These are phyloP conservation scores for Geotrichum aggregatum DNA, from an alignment of 1,139 yeast species.

Conservation along the genomic window DNA sequence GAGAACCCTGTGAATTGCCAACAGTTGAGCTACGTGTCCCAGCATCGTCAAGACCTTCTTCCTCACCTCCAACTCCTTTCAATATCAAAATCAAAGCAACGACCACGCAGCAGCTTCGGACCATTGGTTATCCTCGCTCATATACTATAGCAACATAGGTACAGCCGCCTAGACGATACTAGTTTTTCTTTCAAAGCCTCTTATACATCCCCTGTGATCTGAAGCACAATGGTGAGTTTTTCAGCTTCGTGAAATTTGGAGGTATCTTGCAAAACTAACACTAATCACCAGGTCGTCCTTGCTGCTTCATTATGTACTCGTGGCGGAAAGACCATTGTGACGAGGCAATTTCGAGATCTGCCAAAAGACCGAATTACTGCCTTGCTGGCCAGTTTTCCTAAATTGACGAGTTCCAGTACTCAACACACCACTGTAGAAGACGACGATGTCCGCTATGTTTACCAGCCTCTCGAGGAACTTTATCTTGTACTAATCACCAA, in stretches of 20 bases:
- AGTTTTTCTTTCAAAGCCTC: neutral
- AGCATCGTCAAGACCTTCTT: neutral
- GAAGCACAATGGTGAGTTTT: constrained; percentile 12
- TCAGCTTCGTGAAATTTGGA: too few relatives aligned
- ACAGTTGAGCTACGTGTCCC: constrained; percentile 8
- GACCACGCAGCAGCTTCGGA: neutral
- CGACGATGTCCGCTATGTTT: constrained; percentile 86
- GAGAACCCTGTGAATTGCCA: too few relatives aligned
- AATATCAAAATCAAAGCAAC: neutral
- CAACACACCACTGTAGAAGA: constrained; percentile 96
- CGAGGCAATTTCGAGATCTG: constrained; percentile 88
- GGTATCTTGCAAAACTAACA: too few relatives aligned
- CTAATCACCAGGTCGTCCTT: constrained; percentile 54
- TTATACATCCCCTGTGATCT: neutral
- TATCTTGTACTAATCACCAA: constrained; percentile 90
- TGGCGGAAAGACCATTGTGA: constrained; percentile 87
- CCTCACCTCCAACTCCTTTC: constrained; percentile 1
- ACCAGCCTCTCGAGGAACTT: constrained; percentile 92
- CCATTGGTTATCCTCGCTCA: neutral
- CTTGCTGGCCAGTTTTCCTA: constrained; percentile 80
- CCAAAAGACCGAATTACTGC: constrained; percentile 83
- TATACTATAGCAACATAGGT: neutral
- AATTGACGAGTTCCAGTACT: constrained; percentile 64
- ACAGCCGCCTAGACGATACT: neutral
- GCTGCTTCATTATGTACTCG: constrained; percentile 96